Evolutionary conservation across 2,329 filamentous ascomycete genomes (phyloP).

Genomic region (Magnaporthiopsis rhizophila): DNA sequence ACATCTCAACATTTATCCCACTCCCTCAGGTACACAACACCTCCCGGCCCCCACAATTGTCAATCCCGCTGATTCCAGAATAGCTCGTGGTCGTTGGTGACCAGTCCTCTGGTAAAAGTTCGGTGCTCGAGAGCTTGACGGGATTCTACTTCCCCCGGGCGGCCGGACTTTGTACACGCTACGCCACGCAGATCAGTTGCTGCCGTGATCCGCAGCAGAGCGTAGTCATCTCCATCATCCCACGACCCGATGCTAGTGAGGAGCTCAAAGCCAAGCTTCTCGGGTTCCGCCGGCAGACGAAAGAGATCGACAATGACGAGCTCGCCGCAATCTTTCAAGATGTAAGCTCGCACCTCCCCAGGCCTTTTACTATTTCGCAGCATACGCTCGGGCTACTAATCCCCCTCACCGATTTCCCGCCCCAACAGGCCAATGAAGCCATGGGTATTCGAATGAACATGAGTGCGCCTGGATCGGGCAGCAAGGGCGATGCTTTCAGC

Average conservation of each 20-base stretch:
- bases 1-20: constrained; percentile 17
- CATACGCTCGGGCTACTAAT: background rate
- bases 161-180: constrained; percentile 17
- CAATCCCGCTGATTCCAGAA: background rate
- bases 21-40: constrained; percentile 14
- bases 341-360: constrained; percentile 17
- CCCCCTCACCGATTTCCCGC: background rate
- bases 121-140: constrained; percentile 53
- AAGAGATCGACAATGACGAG: constrained; percentile 17
- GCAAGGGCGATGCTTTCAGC: constrained; percentile 27
- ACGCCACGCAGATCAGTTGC: constrained; percentile 20
- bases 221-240: constrained; percentile 22
- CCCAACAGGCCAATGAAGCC: constrained; percentile 27
- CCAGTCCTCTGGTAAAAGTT: constrained; percentile 69
- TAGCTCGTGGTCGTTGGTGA: constrained; percentile 67
- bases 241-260: constrained; percentile 11
- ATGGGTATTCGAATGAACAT: constrained; percentile 33
- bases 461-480: background rate
- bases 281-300: constrained; percentile 20
- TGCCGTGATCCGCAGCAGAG: constrained; percentile 18
- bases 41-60: too few relatives aligned
- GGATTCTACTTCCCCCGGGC: constrained; percentile 20
- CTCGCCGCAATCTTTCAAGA: constrained; percentile 32
- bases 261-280: constrained; percentile 11
- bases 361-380: background rate